Base-by-base conservation (phyloP, 352 stramenopile species). In the Phytophthora ohioensis region DNA sequence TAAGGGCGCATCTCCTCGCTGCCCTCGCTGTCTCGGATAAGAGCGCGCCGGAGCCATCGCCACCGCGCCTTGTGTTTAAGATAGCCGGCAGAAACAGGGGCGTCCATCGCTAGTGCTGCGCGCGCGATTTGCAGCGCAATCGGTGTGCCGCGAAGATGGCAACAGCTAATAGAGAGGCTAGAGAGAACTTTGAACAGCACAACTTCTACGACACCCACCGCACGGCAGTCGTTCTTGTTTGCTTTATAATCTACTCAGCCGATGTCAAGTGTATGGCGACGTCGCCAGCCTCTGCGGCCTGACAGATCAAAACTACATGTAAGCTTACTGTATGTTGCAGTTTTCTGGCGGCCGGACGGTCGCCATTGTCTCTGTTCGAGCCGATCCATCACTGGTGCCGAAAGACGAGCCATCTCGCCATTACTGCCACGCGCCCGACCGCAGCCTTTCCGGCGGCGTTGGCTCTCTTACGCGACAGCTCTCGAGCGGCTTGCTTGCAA, bases 351-450 rank as follows among this genome's bases (percentile, higher is more conserved):
- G 59, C 36, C 36, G 49, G 59, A 52, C 10, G 34, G 3, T 32
- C 41, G 9, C 38, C 32, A 42, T 3, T 15, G 65, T 61, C 41
- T 67, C 42, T 72, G 57, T 51, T 30, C 57, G 41, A 43, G 57
- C 41, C 52, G 42, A 72, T 72, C 65, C 58, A 69, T 67, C 48
- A 63, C 43, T 13, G 9, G 51, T 72, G 57, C 55, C 64, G 31
- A 71, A 60, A 64, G 38, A 53, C 62, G 62, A 51, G 62, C 53
- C 64, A 60, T 57, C 47, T 60, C 47, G 30, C 30, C 58, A 56
- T 73, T 73, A 73, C 66, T 60, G 38, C 48, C n/a, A 39, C 9
- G 17, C 7, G 27, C 46, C 9, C n/a, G 36, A 45, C 31, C 31
- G 46, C 46, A 53, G 49, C 57, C 57, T 67, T 58, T 58, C 65